These are phyloP conservation scores for Sarocladium oryzae DNA, from an alignment of 2,329 filamentous ascomycete genomes.

Conservation along the genomic window DNA sequence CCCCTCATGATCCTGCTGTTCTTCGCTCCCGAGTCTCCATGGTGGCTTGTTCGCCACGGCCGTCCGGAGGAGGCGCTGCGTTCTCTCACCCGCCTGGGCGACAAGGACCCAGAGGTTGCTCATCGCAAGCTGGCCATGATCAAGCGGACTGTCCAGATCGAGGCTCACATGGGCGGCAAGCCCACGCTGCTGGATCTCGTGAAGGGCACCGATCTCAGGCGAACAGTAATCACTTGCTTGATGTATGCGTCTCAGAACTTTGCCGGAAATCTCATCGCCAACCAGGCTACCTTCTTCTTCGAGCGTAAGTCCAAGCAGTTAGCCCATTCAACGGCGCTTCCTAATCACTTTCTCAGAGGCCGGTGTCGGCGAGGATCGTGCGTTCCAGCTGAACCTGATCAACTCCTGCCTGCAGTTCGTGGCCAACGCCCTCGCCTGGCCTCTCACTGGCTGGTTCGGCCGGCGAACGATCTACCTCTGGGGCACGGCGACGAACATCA, in stretches of 20 bases:
- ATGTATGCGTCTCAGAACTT: conserved; percentile 59
- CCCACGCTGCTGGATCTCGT: conserved; percentile 79
- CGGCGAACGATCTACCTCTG: conserved; percentile 33
- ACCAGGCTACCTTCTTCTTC: conserved; percentile 59
- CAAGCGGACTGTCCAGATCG: conserved; percentile 78
- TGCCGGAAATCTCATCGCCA: conserved; percentile 57
- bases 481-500: conserved; percentile 26
- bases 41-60: conserved; percentile 47
- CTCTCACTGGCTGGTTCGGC: conserved; percentile 29
- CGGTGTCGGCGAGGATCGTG: conserved; percentile 14
- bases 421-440: conserved; percentile 28
- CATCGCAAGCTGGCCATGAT: conserved; percentile 89
- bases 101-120: conserved; percentile 44
- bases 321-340: background rate
- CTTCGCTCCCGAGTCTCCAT: conserved; percentile 43
- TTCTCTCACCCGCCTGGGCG: conserved; percentile 11
- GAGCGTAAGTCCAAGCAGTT: conserved; percentile 27
- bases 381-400: conserved; percentile 21
- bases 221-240: conserved; percentile 65
- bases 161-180: conserved; percentile 67
- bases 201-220: conserved; percentile 67
- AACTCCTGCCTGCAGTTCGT: conserved; percentile 24
- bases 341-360: background rate
- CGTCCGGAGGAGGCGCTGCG: conserved; percentile 21
- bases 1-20: conserved; percentile 35